A percentile compares a stretch with the other conserved stretches of the same genome.
Evolutionary conservation across 345 rosid species (phyloP).

Genomic region (Toxicodendron radicans): DNA sequence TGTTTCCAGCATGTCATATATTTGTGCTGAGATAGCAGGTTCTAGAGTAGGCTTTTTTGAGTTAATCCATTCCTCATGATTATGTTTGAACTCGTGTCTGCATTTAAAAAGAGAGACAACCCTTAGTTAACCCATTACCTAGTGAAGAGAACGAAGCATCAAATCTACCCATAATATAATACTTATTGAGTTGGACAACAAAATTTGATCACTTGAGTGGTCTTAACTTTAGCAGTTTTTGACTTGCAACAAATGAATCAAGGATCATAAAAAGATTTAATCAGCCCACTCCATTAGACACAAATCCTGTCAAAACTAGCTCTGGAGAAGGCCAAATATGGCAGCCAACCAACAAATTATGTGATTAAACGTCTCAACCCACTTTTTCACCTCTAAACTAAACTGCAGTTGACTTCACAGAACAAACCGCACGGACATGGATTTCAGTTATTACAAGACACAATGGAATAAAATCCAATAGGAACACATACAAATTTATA

Average conservation of each 20-base stretch:
- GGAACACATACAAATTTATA: not conserved
- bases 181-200: not conserved
- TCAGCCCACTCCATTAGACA: not conserved
- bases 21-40: slow-evolving; percentile 47
- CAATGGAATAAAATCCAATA: not conserved
- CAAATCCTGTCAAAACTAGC: not conserved
- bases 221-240: not conserved
- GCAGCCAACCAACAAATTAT: not conserved
- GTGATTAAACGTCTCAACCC: not conserved
- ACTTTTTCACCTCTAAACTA: not conserved
- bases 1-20: slow-evolving; percentile 43
- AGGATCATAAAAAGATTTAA: not conserved
- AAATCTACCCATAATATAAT: not conserved
- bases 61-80: slow-evolving; percentile 76
- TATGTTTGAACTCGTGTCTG: slow-evolving; percentile 75
- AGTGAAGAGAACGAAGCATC: not conserved
- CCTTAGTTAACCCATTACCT: slow-evolving; percentile 8
- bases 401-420: not conserved
- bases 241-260: not conserved
- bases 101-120: slow-evolving; percentile 21
- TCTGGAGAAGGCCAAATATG: not conserved
- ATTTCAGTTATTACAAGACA: not conserved
- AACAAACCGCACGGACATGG: not conserved
- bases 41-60: slow-evolving; percentile 69
- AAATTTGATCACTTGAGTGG: not conserved